These are phyloP conservation scores for Neurospora discreta DNA, from an alignment of 495 filamentous ascomycete genomes.

Conservation along the genomic window DNA sequence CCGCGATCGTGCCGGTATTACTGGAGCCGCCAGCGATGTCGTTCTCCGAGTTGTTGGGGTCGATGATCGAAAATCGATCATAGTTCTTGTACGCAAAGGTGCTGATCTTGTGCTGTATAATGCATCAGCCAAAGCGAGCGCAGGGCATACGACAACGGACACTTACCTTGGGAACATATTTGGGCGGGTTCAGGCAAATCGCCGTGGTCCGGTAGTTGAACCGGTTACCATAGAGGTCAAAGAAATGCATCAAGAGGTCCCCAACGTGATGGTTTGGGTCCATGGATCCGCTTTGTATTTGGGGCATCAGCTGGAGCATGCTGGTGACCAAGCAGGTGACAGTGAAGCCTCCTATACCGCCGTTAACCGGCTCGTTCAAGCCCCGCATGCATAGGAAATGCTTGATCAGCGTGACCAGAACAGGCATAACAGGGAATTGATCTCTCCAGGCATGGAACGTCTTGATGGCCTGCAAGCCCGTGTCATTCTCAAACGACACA, in stretches of 20 bases:
- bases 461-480: constrained; percentile 62
- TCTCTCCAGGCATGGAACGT: constrained; percentile 72
- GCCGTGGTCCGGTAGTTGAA: constrained; percentile 57
- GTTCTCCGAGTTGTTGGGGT: constrained; percentile 74
- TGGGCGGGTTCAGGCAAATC: constrained; percentile 64
- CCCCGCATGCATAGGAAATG: constrained; percentile 82
- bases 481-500: constrained; percentile 85
- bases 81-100: constrained; percentile 37
- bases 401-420: constrained; percentile 76
- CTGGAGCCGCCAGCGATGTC: constrained; percentile 77
- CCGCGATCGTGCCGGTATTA: constrained; percentile 50
- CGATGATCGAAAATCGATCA: constrained; percentile 61
- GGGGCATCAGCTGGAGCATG: constrained; percentile 67
- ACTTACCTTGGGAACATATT: constrained; percentile 62
- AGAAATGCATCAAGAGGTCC: constrained; percentile 69
- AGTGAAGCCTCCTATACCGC: constrained; percentile 90
- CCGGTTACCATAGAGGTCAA: constrained; percentile 74
- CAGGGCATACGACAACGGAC: neutral
- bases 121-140: constrained; percentile 10
- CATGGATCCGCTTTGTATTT: constrained; percentile 45
- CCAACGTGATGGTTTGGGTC: constrained; percentile 57
- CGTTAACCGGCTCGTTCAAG: constrained; percentile 79
- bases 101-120: constrained; percentile 20
- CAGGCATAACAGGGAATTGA: constrained; percentile 70
- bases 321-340: constrained; percentile 88